Evolutionary conservation across 148 eudicot species (phyloP).

Genomic region (Oxyria digyna): DNA sequence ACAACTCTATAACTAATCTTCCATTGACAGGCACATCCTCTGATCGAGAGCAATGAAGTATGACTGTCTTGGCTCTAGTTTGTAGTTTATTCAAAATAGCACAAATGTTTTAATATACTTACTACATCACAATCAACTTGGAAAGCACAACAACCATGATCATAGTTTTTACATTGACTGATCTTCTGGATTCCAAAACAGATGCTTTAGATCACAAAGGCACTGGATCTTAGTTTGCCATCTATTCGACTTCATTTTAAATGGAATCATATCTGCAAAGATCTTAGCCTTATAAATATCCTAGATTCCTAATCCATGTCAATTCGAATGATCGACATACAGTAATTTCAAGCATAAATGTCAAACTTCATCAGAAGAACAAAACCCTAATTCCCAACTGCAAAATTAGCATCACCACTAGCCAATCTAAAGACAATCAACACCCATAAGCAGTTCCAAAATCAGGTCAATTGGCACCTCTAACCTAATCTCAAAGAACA

Average conservation of each 20-base stretch:
- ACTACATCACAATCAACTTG: not conserved
- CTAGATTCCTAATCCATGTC: not conserved
- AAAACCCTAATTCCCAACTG: not conserved
- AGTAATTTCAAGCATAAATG: not conserved
- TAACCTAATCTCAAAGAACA: not conserved
- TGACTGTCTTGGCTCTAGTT: not conserved
- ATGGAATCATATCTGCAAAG: not conserved
- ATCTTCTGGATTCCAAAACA: not conserved
- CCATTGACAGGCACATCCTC: not conserved
- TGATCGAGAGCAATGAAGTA: not conserved
- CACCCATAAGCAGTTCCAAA: not conserved
- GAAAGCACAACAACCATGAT: not conserved
- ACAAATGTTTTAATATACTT: not conserved
- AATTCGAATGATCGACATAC: not conserved
- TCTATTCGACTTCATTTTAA: not conserved
- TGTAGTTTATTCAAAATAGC: not conserved
- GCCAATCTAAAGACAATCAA: not conserved
- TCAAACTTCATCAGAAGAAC: not conserved
- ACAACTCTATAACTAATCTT: not conserved
- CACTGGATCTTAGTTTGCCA: not conserved
- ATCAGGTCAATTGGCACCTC: not conserved
- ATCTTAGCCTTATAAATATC: not conserved
- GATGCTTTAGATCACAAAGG: not conserved
- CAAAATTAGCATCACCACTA: not conserved
- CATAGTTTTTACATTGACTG: not conserved